These are phyloP conservation scores for Hymenoscyphus linearis DNA, from an alignment of 2,329 filamentous ascomycete genomes.

Conservation along the genomic window DNA sequence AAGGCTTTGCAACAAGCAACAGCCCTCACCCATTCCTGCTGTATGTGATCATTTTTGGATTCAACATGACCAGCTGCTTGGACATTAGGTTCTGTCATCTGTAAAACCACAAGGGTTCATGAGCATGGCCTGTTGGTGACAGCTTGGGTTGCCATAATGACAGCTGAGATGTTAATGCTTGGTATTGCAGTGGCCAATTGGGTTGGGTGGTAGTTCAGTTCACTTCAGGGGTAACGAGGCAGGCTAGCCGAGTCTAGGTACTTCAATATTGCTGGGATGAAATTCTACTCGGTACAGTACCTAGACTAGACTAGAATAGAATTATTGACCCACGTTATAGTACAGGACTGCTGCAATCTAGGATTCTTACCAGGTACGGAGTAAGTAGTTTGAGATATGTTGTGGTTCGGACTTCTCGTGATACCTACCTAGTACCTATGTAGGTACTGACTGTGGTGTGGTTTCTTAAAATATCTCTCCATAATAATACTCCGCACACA, in stretches of 20 bases:
- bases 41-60: neutral
- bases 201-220: neutral
- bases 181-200: conserved; percentile 1
- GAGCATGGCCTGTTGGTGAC: neutral
- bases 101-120: neutral
- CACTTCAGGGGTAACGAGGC: neutral
- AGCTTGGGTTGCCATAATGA: no score
- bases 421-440: no score
- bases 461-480: neutral
- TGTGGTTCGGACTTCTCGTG: neutral
- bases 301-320: no score
- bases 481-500: neutral
- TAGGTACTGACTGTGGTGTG: no score
- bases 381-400: neutral
- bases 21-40: neutral
- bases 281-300: no score
- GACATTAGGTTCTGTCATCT: neutral
- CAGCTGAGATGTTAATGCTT: conserved; percentile 7
- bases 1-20: conserved; percentile 5
- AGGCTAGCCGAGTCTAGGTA: neutral
- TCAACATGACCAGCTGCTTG: neutral
- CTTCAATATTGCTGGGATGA: neutral
- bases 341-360: neutral
- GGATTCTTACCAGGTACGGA: neutral
- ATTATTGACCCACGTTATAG: neutral